Base-by-base conservation (phyloP, 1,139 yeast genomes). In the Candida sanyaensis region DNA sequence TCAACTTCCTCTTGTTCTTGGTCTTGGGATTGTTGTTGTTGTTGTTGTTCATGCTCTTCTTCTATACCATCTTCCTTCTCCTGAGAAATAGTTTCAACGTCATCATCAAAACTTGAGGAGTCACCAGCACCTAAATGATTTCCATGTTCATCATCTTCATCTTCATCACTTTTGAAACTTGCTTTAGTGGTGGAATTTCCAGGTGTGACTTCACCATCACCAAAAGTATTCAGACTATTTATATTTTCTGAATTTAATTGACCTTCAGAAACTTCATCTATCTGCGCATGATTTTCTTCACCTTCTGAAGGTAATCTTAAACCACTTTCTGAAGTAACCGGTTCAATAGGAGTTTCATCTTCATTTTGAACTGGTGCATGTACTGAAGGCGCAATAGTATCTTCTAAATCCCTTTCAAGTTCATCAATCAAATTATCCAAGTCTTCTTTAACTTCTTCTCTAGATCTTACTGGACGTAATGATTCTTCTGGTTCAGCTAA, bases 181-280 rank as follows among this genome's bases (percentile, higher is more conserved):
- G 59, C 60, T 47, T 66, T 68, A 1, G 70, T 65, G 24, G 63
- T 64, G 0, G 71, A 59, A 41, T 66, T 69, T 2, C 71, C 73
- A 2, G 75, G 75, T 1, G 75, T 71, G 41, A 60, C 65, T 32
- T 69, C 75, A 1, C 72, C 75, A 50, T 70, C 75, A 5, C 49
- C 58, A 24, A 50, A 44, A n/a, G 41, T 41, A 34, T 29, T 34
- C 27, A 36, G 27, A 17, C 27, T 41, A 24, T 36, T 24, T 6
- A n/a, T 11, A 21, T 13, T 33, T 27, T 24, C 24, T 12, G 44
- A 41, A 26, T 41, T 41, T 39, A 41, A 41, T 34, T 34, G 24
- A 17, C 38, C 37, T 33, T 41, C 44, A 34, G 39, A n/a, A 11
- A 23, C 12, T 17, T 17, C 21, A 17, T 17, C 21, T 17, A 17